phyloP scores from a whole-genome alignment of 176 grass and related monocot genomes.

The Eragrostis nindensis region DNA sequence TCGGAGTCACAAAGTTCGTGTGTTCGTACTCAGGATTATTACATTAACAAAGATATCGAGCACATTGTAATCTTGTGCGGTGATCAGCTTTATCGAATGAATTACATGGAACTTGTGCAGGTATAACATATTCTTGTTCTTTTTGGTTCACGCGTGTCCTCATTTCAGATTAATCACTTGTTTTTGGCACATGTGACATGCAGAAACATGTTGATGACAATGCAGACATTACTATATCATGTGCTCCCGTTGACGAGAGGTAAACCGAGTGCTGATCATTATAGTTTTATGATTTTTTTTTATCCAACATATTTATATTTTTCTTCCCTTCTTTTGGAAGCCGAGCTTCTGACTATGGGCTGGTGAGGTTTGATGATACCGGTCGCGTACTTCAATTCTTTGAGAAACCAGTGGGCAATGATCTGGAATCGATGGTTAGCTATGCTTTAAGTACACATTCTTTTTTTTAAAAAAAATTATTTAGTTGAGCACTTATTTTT shows the following conservation, averaged over 20 bases:
- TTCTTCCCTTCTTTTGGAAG: conserved; percentile 14
- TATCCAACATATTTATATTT: neutral
- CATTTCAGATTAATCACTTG: conserved; percentile 2
- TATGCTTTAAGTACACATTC: conserved; percentile 7
- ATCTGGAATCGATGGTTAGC: conserved; percentile 71
- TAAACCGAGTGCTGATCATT: conserved; percentile 25
- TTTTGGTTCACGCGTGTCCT: neutral
- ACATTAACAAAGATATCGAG: conserved; percentile 66
- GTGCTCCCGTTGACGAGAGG: conserved; percentile 55
- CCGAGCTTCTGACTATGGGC: conserved; percentile 71
- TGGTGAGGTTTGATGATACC: conserved; percentile 63
- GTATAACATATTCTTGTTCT: conserved; percentile 22
- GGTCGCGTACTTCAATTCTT: conserved; percentile 65
- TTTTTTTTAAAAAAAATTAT: conserved; percentile 9
- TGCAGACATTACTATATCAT: conserved; percentile 76
- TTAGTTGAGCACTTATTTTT: neutral
- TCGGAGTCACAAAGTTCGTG: neutral
- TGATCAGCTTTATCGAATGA: conserved; percentile 74
- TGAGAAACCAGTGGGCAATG: conserved; percentile 64
- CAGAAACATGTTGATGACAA: conserved; percentile 72
- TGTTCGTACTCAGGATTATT: conserved; percentile 47
- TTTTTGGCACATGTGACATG: conserved; percentile 20
- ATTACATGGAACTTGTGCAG: conserved; percentile 78
- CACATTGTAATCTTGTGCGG: conserved; percentile 69
- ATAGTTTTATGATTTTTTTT: neutral